A percentile compares a stretch with the other conserved stretches of the same genome.
These are phyloP conservation scores for Teratosphaeria viscida DNA, from an alignment of 2,329 filamentous ascomycete genomes.

Conservation along the genomic window DNA sequence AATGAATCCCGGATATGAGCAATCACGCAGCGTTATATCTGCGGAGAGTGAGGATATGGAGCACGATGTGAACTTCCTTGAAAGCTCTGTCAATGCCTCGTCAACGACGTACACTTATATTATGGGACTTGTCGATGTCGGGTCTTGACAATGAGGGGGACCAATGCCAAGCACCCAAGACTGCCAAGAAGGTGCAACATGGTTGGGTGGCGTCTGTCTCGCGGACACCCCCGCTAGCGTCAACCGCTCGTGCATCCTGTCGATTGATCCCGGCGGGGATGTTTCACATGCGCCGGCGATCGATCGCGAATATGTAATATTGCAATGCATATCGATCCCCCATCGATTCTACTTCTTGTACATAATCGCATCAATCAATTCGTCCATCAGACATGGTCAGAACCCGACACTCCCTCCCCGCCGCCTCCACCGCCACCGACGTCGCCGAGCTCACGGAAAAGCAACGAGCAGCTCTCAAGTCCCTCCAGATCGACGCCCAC, in stretches of 20 bases:
- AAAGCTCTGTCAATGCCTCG: too few relatives aligned
- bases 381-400: constrained; percentile 2
- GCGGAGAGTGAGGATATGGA: too few relatives aligned
- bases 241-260: background rate
- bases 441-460: background rate
- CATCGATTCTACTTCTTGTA: background rate
- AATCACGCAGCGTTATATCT: too few relatives aligned
- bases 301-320: background rate
- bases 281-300: background rate
- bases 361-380: background rate
- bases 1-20: too few relatives aligned
- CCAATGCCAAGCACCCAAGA: background rate
- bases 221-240: background rate
- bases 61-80: too few relatives aligned
- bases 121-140: background rate
- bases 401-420: constrained; percentile 2
- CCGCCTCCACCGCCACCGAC: background rate
- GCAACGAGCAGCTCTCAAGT: background rate
- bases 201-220: background rate
- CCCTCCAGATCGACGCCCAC: background rate
- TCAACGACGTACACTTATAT: too few relatives aligned
- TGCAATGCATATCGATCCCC: background rate
- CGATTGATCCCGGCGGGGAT: background rate
- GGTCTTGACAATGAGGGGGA: background rate
- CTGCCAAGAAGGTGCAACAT: background rate